Conservation (phyloP, 345 rosid genomes). For the Salix dunnii region DNA sequence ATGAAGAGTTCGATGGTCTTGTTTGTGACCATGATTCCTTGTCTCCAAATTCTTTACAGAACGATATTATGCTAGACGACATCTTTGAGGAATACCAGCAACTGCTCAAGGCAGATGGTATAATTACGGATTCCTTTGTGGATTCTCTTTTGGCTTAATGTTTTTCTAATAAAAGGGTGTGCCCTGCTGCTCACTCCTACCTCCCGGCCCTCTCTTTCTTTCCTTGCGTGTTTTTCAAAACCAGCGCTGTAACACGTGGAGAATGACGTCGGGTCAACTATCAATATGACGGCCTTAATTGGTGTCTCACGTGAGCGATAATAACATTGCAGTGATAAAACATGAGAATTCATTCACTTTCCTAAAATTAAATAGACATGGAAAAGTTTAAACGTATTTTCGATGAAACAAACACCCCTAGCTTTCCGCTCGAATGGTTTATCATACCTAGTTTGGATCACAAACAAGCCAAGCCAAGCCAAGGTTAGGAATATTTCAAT, state of each 20-base stretch:
- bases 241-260: background rate
- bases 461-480: background rate
- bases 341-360: too few relatives aligned
- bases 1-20: background rate
- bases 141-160: constrained; percentile 6
- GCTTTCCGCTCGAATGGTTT: background rate
- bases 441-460: background rate
- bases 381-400: too few relatives aligned
- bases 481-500: background rate
- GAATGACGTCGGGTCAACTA: background rate
- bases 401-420: background rate
- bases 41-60: background rate
- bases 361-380: too few relatives aligned
- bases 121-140: background rate
- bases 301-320: too few relatives aligned
- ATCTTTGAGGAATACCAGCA: constrained; percentile 20
- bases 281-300: background rate
- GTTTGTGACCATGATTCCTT: background rate
- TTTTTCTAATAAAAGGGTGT: background rate
- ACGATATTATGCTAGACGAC: constrained; percentile 9
- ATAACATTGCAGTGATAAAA: too few relatives aligned
- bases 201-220: background rate
- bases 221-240: background rate
- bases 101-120: constrained; percentile 10
- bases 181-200: background rate